Evolutionary conservation across 2,329 filamentous ascomycete species (phyloP).

Genomic region (Blumeria hordei): DNA sequence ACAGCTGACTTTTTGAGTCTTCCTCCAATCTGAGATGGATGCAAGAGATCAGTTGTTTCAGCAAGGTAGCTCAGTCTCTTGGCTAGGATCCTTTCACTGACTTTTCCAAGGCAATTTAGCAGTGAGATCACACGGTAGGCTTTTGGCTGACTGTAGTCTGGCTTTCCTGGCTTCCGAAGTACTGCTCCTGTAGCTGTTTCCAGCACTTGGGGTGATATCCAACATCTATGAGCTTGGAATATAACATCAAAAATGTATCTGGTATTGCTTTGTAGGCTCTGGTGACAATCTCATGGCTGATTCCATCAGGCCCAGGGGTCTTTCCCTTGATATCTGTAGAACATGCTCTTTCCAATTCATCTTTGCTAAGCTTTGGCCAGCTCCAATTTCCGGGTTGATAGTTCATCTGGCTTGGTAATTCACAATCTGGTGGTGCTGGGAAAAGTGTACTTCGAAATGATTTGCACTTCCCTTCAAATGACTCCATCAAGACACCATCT

Average conservation of each 20-base stretch:
- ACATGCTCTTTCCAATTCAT: not conserved
- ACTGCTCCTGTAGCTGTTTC: not conserved
- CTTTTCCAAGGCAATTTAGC: not conserved
- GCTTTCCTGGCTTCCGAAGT: not conserved
- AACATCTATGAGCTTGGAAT: not conserved
- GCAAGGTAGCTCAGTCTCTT: not conserved
- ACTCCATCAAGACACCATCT: not conserved
- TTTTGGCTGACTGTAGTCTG: not conserved
- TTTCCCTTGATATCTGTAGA: not conserved
- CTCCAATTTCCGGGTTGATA: not conserved
- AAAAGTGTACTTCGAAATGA: not conserved
- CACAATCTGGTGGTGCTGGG: not conserved
- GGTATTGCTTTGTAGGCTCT: not conserved
- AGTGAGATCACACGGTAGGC: not conserved
- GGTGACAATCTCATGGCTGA: not conserved
- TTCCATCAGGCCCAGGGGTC: not conserved
- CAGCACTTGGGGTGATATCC: not conserved
- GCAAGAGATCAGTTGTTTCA: not conserved
- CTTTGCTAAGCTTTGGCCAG: not conserved
- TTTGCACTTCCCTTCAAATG: not conserved
- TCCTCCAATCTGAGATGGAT: not conserved
- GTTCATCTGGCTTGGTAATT: not conserved
- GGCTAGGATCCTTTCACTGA: not conserved
- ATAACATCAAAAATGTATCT: not conserved
- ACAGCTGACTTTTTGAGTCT: not conserved